Percentiles rank a stretch among this genome's conserved stretches.
Evolutionary conservation across 2,329 filamentous ascomycete genomes (phyloP).

Genomic region (Grosmannia serpens): DNA sequence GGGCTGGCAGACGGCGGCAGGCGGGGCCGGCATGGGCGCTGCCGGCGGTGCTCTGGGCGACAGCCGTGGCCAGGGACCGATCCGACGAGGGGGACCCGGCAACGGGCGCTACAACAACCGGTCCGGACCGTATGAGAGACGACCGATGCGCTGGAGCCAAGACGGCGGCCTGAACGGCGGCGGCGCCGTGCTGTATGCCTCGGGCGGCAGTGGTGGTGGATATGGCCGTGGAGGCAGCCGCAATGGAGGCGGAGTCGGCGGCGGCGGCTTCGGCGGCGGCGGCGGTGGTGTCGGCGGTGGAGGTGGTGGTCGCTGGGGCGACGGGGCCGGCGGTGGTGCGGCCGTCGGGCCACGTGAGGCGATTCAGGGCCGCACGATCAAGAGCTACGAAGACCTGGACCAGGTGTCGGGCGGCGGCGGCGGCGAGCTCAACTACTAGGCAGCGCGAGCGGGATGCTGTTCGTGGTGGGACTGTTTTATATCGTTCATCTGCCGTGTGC

Average conservation of each 20-base stretch:
- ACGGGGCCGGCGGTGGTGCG: conserved; percentile 60
- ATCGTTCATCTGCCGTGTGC: neutral
- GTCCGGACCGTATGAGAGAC: conserved; percentile 63
- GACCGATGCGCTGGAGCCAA: conserved; percentile 38
- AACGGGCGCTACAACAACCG: conserved; percentile 48
- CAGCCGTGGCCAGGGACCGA: conserved; percentile 45
- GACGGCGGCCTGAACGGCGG: conserved; percentile 31
- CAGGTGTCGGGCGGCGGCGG: conserved; percentile 64
- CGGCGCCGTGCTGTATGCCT: conserved; percentile 10
- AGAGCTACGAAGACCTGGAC: conserved; percentile 96
- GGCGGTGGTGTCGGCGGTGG: conserved; percentile 6
- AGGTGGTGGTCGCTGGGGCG: conserved; percentile 52
- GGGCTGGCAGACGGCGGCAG: conserved; percentile 31
- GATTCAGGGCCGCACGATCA: conserved; percentile 81
- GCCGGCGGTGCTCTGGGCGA: conserved; percentile 51
- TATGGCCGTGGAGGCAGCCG: conserved; percentile 20
- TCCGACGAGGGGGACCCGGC: conserved; percentile 46
- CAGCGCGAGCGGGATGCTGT: neutral
- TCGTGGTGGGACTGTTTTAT: neutral
- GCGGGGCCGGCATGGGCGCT: conserved; percentile 26
- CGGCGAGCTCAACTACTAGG: conserved; percentile 79
- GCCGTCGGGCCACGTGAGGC: conserved; percentile 81
- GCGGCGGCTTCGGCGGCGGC: conserved; percentile 24
- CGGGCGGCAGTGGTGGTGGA: conserved; percentile 31
- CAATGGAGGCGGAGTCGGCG: conserved; percentile 31